Evolutionary conservation across 1,284 basidiomycete species (phyloP).

Genomic region (Athelia psychrophila): DNA sequence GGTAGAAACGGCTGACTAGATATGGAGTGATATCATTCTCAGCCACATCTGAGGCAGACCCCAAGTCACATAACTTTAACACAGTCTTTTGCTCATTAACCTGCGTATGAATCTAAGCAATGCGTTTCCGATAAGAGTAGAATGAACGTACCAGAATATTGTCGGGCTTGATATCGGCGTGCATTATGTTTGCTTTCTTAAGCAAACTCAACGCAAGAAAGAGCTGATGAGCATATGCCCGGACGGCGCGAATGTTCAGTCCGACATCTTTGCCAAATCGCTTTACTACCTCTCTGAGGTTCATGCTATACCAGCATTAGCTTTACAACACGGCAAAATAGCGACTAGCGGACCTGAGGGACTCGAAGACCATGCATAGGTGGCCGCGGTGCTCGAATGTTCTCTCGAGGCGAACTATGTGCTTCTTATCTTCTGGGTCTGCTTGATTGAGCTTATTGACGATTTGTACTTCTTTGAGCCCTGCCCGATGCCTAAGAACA

Average conservation of each 20-base stretch:
- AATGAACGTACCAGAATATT: constrained; percentile 78
- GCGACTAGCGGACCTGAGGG: constrained; percentile 62
- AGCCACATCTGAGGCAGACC: constrained; percentile 90
- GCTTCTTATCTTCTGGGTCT: constrained; percentile 96
- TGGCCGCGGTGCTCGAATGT: constrained; percentile 98
- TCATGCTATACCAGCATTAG: constrained; percentile 67
- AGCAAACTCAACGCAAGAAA: constrained; percentile 87
- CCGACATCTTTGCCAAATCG: constrained; percentile 99
- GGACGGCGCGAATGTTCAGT: constrained; percentile 94
- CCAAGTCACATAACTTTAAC: constrained; percentile 94
- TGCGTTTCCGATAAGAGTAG: constrained; percentile 7
- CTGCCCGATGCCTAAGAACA: constrained; percentile 83
- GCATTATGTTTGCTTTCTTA: constrained; percentile 90
- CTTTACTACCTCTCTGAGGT: constrained; percentile 96
- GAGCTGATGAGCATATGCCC: constrained; percentile 95
- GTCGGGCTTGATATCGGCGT: constrained; percentile 98
- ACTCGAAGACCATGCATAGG: constrained; percentile 95
- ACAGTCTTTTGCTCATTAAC: constrained; percentile 95
- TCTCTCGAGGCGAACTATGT: constrained; percentile 86
- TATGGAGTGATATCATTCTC: constrained; percentile 99
- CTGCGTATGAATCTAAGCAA: constrained; percentile 35
- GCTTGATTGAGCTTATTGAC: constrained; percentile 83
- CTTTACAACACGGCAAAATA: constrained; percentile 4
- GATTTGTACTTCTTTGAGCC: constrained; percentile 90
- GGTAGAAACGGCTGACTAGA: constrained; percentile 96